Percentiles rank a stretch among this genome's conserved stretches.
Evolutionary conservation across 768 basidiomycete species (phyloP).

Genomic region (Boletus huronensis): DNA sequence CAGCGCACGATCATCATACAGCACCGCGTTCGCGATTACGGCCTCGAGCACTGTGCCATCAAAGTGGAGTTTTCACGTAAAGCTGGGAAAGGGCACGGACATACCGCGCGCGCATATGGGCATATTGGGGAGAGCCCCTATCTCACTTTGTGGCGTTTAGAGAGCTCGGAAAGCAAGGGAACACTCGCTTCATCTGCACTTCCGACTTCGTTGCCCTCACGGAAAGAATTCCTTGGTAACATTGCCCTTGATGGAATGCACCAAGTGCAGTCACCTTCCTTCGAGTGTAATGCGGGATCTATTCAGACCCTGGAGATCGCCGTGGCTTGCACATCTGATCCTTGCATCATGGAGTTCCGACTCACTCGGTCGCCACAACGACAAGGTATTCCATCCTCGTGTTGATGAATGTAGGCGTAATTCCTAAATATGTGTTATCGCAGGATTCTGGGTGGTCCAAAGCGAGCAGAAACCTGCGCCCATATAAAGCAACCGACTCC

Average conservation of each 20-base stretch:
- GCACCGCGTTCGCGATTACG: conserved; percentile 24
- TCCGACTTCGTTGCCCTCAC: conserved; percentile 9
- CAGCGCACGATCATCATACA: conserved; percentile 21
- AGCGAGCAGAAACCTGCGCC: conserved; percentile 9
- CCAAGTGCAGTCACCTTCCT: conserved; percentile 8
- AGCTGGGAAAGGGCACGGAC: not conserved
- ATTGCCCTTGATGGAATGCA: conserved; percentile 13
- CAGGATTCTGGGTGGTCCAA: conserved; percentile 20
- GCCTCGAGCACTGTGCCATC: conserved; percentile 20
- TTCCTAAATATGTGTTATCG: not conserved
- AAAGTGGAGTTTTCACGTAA: conserved; percentile 7
- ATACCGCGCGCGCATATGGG: conserved; percentile 14
- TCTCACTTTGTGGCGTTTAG: conserved; percentile 19
- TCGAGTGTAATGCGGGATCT: conserved; percentile 13
- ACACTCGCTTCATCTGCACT: conserved; percentile 5
- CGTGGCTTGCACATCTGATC: conserved; percentile 19
- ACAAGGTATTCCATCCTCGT: conserved; percentile 16
- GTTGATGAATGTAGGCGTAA: not conserved
- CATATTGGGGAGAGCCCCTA: conserved; percentile 13
- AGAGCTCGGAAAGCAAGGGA: conserved; percentile 2
- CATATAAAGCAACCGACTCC: not conserved
- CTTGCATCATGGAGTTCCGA: conserved; percentile 23
- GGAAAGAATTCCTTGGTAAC: conserved; percentile 15
- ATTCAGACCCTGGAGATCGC: conserved; percentile 22
- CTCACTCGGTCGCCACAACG: conserved; percentile 14